Evolutionary conservation across 2,329 filamentous ascomycete species (phyloP), one percentile per base, ranked within the genome.

Genomic region (Alternaria atra): DNA sequence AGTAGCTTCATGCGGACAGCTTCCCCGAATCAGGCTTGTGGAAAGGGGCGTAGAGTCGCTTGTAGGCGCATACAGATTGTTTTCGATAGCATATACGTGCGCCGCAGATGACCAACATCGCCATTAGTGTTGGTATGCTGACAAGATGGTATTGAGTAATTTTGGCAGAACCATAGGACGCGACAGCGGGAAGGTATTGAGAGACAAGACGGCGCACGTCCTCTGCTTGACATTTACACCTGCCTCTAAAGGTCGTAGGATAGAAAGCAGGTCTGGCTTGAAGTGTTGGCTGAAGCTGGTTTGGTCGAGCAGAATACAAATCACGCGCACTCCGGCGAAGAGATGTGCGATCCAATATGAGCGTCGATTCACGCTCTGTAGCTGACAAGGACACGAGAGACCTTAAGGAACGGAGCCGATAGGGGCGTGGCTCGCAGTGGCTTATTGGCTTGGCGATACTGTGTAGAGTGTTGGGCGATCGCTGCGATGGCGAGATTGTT

Each of bases 391-490:
- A 43, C 23, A 17, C 35, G 58, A 59, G 32, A 53, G 46, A 32
- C 17, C 47, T 32, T 20, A n/a, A 54, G 51, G 44, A 53, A 56
- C 35, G 35, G 64, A 52, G 50, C 48, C 53, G 55, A 64, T 64
- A 64, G 64, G 64, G 61, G 47, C 51, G 35, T 46, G 44, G 52
- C 53, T 53, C 42, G 48, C 47, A 37, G 61, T 66, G 63, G 63
- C 55, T 64, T 67, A 67, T 63, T 64, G 65, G 61, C 66, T 68
- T 68, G 66, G 66, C 64, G 61, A 55, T 52, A 47, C 35, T 51
- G 43, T 29, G 17, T 27, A 54, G 37, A 53, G 58, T 29, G 53
- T 53, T 56, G 44, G 48, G 51, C 53, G 29, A 37, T 32, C 30
- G 17, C 32, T 23, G 34, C 42, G 40, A 47, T 37, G 30, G 42